Evolutionary conservation across 192 early-diverging fungal species (phyloP).

Genomic region (Chytriomyces sp.): DNA sequence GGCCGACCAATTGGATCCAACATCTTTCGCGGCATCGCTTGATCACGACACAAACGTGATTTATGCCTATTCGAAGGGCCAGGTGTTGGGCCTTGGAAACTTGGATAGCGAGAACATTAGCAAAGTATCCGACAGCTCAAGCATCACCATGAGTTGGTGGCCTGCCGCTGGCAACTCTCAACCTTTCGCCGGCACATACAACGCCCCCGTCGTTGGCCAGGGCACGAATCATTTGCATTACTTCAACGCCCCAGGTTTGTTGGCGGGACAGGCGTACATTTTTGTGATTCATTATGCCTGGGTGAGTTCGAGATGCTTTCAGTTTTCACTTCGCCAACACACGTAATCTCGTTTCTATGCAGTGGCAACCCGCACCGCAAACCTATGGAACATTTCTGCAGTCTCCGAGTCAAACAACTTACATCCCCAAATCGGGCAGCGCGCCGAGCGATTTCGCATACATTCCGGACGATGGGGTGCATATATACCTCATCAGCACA

Average conservation of each 20-base stretch:
- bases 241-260: constrained; percentile 22
- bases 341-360: background rate
- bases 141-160: no score
- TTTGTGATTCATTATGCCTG: constrained; percentile 32
- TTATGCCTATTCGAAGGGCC: constrained; percentile 20
- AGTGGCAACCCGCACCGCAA: constrained; percentile 22
- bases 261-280: constrained; percentile 6
- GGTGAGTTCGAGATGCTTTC: background rate
- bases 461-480: constrained; percentile 25
- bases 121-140: no score
- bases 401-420: constrained; percentile 3
- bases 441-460: background rate
- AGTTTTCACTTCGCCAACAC: background rate
- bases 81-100: no score
- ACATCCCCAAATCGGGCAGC: background rate
- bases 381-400: background rate
- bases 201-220: constrained; percentile 18
- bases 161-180: background rate
- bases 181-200: constrained; percentile 25
- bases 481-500: constrained; percentile 15
- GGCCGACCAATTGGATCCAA: background rate
- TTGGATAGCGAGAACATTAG: no score
- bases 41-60: constrained; percentile 29
- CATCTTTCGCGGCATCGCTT: background rate
- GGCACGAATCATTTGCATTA: constrained; percentile 33